Conservation (phyloP, 192 early-diverging fungal genomes). For the Coemansia reversa region DNA sequence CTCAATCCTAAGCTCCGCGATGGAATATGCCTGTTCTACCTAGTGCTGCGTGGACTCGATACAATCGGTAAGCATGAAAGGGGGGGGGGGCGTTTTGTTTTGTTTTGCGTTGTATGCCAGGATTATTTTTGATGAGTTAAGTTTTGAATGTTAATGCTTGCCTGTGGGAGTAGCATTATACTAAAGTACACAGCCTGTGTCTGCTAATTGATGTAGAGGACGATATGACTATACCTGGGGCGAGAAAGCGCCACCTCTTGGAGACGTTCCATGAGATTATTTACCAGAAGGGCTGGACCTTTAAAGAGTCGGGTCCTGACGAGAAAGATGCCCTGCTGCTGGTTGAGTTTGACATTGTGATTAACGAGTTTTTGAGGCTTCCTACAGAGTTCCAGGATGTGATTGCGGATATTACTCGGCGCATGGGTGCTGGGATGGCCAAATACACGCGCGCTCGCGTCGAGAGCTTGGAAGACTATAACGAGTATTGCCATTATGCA, state of each 20-base stretch:
- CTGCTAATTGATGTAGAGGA: conserved; percentile 61
- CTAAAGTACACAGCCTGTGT: neutral
- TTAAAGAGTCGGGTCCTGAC: conserved; percentile 79
- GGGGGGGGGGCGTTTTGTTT: neutral
- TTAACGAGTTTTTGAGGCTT: conserved; percentile 83
- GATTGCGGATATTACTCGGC: conserved; percentile 86
- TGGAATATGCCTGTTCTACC: conserved; percentile 92
- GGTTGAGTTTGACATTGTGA: conserved; percentile 85
- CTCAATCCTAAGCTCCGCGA: conserved; percentile 77
- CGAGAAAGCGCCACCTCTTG: conserved; percentile 75
- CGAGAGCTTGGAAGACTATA: conserved; percentile 82
- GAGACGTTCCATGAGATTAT: conserved; percentile 78
- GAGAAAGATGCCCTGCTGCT: conserved; percentile 94
- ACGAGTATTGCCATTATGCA: conserved; percentile 97
- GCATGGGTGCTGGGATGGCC: conserved; percentile 97
- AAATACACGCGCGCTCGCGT: conserved; percentile 71
- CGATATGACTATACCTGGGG: conserved; percentile 88
- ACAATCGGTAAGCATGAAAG: conserved; percentile 71
- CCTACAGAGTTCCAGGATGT: conserved; percentile 71
- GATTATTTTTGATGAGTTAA: neutral
- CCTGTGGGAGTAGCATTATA: neutral
- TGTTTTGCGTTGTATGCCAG: neutral
- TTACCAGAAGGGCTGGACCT: conserved; percentile 76
- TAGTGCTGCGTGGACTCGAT: conserved; percentile 92
- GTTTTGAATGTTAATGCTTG: neutral